Base-by-base conservation (phyloP, 1,284 basidiomycete species). In the Naganishia sp. region DNA sequence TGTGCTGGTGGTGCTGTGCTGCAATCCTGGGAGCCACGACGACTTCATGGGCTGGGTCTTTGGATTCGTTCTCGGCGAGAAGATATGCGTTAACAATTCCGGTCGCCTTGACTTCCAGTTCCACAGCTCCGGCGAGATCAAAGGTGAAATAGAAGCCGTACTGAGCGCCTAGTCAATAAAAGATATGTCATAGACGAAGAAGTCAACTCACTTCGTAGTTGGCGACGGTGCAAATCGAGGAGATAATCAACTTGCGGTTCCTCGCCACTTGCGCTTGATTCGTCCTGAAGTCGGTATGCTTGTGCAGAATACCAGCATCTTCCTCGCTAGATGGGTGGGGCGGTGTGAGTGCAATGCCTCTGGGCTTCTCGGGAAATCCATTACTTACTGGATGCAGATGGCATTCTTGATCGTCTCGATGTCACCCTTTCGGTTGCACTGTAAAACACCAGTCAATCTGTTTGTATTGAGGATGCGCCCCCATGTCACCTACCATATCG, bases 1-100 rank as follows among this genome's bases (percentile, higher is more conserved):
- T 57, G 67, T 95, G 93, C 75, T 95, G 92, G 77, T 96, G 94
- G 77, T 93, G 86, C 56, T 95, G 93, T 0, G 92, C 94, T 70
- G 87, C 88, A 16, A 66, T 61, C 11, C 57, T 85, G n/a, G 90
- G 91, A 0, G 92, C 92, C 64, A 97, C 87, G 48, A 84, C 82
- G 18, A 87, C 89, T 42, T 90, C 92, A 13, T 71, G 65, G 57
- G 79, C 75, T 70, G 79, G 85, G 23, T 65, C 64, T 23, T 56
- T 65, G 10, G 54, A 50, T 61, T 83, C 84, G 64, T 84, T 82
- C 25, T 78, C 71, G 25, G 75, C 78, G 53, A 79, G 70, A 53
- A 72, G 67, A 68, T 78, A 79, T 48, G 79, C 72, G 72, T 81
- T 83, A 11, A 82, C 71, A n/a, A 92, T 87, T n/a, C 92, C 92